phyloP scores from a whole-genome alignment of 2,329 filamentous ascomycete species.

The Diaporthe sp. region DNA sequence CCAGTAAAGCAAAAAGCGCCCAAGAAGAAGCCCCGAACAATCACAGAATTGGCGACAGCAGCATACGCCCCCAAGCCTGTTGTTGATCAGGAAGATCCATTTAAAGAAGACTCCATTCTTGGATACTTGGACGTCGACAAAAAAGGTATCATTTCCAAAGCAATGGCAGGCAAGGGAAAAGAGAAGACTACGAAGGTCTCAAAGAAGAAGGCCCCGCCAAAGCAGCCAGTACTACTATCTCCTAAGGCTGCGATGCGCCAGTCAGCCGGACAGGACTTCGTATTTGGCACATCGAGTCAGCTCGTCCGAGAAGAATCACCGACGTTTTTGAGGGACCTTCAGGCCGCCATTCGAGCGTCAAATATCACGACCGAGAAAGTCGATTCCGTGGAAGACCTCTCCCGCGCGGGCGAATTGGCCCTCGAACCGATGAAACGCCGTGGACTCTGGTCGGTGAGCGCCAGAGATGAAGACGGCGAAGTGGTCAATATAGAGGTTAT shows the following conservation, averaged over 20 bases:
- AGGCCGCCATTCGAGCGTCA: conserved; percentile 71
- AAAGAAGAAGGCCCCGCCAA: conserved; percentile 53
- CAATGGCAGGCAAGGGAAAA: conserved; percentile 44
- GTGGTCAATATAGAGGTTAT: conserved; percentile 74
- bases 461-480: conserved; percentile 74
- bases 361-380: conserved; percentile 58
- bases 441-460: conserved; percentile 78
- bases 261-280: conserved; percentile 77
- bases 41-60: conserved; percentile 83
- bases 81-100: conserved; percentile 48
- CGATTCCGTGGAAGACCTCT: conserved; percentile 50
- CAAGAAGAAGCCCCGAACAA: conserved; percentile 80
- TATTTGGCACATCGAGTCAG: conserved; percentile 91
- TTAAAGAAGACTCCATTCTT: conserved; percentile 55
- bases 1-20: conserved; percentile 64
- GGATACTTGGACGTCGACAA: conserved; percentile 57
- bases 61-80: conserved; percentile 65
- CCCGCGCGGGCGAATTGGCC: conserved; percentile 34
- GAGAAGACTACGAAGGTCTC: conserved; percentile 55
- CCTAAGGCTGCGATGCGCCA: conserved; percentile 76
- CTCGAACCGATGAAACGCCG: conserved; percentile 29
- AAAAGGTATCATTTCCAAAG: conserved; percentile 48
- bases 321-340: conserved; percentile 71
- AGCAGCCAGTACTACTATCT: conserved; percentile 71
- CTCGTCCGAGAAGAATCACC: conserved; percentile 80